Evolutionary conservation across 2,329 filamentous ascomycete genomes (phyloP).

Genomic region (Aspergillus sp.): DNA sequence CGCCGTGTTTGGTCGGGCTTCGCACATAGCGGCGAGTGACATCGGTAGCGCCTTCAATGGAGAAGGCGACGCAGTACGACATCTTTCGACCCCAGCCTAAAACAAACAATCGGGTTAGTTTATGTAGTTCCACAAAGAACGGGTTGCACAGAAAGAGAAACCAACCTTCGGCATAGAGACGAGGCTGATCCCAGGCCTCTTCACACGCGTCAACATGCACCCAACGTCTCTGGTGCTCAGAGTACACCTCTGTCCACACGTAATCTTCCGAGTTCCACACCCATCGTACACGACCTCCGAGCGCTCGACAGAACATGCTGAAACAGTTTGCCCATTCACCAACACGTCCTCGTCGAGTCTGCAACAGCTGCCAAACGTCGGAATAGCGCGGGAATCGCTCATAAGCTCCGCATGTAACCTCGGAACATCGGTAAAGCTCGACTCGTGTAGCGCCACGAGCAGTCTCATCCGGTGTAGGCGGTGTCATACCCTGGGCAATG

Average conservation of each 20-base stretch:
- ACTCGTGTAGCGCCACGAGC: conserved; percentile 84
- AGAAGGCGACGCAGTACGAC: conserved; percentile 96
- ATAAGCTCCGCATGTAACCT: conserved; percentile 69
- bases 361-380: conserved; percentile 88
- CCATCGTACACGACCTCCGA: conserved; percentile 90
- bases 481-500: conserved; percentile 76
- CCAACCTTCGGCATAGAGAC: conserved; percentile 77
- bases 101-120: conserved; percentile 6
- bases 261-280: conserved; percentile 98
- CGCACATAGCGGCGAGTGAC: conserved; percentile 66
- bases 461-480: conserved; percentile 82
- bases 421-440: conserved; percentile 86
- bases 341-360: conserved; percentile 80
- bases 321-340: conserved; percentile 99
- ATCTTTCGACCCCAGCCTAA: conserved; percentile 90
- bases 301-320: conserved; percentile 92
- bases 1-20: conserved; percentile 56
- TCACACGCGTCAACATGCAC: conserved; percentile 96
- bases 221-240: conserved; percentile 89
- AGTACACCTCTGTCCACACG: conserved; percentile 97
- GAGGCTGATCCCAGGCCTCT: conserved; percentile 90
- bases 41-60: conserved; percentile 74
- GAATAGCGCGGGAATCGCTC: conserved; percentile 93
- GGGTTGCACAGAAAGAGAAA: neutral
- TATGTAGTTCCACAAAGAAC: neutral